These are phyloP conservation scores for Helotiales sp. DNA, from an alignment of 2,329 filamentous ascomycete species.

Conservation along the genomic window DNA sequence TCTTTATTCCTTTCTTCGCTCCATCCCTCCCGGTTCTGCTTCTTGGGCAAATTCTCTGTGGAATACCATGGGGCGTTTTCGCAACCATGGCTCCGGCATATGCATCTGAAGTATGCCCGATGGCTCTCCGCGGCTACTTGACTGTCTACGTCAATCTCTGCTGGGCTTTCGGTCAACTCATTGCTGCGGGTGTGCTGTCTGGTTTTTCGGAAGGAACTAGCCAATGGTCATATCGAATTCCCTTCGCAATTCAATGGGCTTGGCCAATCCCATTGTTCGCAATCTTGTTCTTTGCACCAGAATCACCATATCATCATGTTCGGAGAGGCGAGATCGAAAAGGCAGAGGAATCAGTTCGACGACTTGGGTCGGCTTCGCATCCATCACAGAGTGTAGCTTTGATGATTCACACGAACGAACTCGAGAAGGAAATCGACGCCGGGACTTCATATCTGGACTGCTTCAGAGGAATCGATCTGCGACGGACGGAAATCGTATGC, in stretches of 20 bases:
- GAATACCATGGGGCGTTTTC: conserved; percentile 54
- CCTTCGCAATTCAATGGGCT: conserved; percentile 53
- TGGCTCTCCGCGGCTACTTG: conserved; percentile 55
- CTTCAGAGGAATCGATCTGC: conserved; percentile 10
- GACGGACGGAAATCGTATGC: conserved; percentile 50
- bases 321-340: conserved; percentile 42
- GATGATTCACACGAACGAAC: conserved; percentile 15
- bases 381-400: not conserved
- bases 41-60: conserved; percentile 50
- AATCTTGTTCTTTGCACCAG: conserved; percentile 43
- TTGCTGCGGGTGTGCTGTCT: conserved; percentile 51
- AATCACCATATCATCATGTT: conserved; percentile 40
- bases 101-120: conserved; percentile 54
- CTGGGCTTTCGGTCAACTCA: conserved; percentile 48
- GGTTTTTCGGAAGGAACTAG: conserved; percentile 3
- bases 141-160: conserved; percentile 54
- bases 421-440: conserved; percentile 44
- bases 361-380: conserved; percentile 34
- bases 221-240: conserved; percentile 54
- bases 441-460: conserved; percentile 44
- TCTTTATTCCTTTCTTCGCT: conserved; percentile 54
- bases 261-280: conserved; percentile 29
- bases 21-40: conserved; percentile 51
- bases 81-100: conserved; percentile 38
- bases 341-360: not conserved